These are phyloP conservation scores for Chlamydomonas applanata DNA, from an alignment of 139 green algal species.

Conservation along the genomic window DNA sequence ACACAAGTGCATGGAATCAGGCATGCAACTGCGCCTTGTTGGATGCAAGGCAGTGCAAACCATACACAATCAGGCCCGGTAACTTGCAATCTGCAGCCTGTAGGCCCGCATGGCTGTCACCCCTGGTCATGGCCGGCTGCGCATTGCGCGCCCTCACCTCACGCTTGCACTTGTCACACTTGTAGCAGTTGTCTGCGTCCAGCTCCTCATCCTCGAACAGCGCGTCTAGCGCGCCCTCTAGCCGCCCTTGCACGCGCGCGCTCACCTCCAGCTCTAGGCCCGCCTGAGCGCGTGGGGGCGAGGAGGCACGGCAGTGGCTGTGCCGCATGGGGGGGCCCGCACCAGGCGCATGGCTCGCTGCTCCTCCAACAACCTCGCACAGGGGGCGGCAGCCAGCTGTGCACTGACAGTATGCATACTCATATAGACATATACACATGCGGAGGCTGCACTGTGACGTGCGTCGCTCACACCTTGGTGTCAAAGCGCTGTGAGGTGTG, in stretches of 20 bases:
- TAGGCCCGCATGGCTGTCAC: no score
- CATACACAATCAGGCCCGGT: conserved; percentile 14
- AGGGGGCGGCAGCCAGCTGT: no score
- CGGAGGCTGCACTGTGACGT: no score
- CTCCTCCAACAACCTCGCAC: not conserved
- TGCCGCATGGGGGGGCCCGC: not conserved
- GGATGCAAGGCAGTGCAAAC: not conserved
- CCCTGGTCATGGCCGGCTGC: not conserved
- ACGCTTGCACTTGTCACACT: conserved; percentile 49
- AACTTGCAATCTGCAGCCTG: conserved; percentile 26
- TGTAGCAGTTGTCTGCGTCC: conserved; percentile 67
- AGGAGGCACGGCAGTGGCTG: not conserved
- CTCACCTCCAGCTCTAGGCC: conserved; percentile 38
- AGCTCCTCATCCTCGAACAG: conserved; percentile 54
- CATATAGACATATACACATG: no score
- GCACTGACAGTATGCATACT: no score
- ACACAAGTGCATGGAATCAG: conserved; percentile 13
- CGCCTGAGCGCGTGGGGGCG: conserved; percentile 4
- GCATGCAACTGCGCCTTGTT: not conserved
- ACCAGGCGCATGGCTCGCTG: not conserved
- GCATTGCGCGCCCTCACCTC: conserved; percentile 20
- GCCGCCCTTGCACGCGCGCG: not conserved
- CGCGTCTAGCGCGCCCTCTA: conserved; percentile 15
- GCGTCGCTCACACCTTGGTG: conserved; percentile 13
- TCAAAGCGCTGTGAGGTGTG: conserved; percentile 21